Evolutionary conservation across 2,329 filamentous ascomycete species (phyloP), one percentile per base, ranked within the genome.

Genomic region (Akanthomyces muscarius): DNA sequence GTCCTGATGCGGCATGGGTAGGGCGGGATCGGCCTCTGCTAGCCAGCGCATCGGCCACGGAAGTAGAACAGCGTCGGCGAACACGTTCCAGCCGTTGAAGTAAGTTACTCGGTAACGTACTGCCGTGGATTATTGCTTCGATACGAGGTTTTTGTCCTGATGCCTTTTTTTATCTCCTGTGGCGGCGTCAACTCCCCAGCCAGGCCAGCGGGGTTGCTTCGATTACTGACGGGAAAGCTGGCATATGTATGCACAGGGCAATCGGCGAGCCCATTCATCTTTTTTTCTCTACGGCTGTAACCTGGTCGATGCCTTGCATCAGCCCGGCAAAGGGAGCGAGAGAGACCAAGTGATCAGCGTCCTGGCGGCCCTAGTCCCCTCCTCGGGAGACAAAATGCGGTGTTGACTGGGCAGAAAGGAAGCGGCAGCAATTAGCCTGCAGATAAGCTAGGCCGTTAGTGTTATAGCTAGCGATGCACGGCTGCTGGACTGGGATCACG

Each of bases 271-370:
- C 42, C 33, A 28, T 50, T 21, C n/a, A 11, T 13, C 45, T 8
- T 28, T 14, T 30, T 13, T 16, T 30, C 14, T n/a, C 5, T 33
- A 21, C 36, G 18, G 50, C 50, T 55, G 52, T 11, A 42, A 42
- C 44, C 36, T 53, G 48, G 48, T 30, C 48, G 48, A 61, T 53
- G 58, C 25, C 58, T 53, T 45, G 58, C 58, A 61, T 61, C 25
- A 60, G 52, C 45, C 28, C 25, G 48, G 38, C 23, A 7, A 44
- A 33, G 30, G 50, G 36, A 25, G 10, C 8, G 10, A 23, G 23
- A 53, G 33, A 21, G 48, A 2, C 33, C 5, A 36, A 11, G 48
- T 44, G 58, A 61, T 47, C 58, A 61, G 28, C 58, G 42, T 8
- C 16, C 14, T 25, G 33, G 56, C 30, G 30, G 5, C 25, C 25